Conservation (phyloP, 768 basidiomycete species). For the Hortiboletus flavorubellus region DNA sequence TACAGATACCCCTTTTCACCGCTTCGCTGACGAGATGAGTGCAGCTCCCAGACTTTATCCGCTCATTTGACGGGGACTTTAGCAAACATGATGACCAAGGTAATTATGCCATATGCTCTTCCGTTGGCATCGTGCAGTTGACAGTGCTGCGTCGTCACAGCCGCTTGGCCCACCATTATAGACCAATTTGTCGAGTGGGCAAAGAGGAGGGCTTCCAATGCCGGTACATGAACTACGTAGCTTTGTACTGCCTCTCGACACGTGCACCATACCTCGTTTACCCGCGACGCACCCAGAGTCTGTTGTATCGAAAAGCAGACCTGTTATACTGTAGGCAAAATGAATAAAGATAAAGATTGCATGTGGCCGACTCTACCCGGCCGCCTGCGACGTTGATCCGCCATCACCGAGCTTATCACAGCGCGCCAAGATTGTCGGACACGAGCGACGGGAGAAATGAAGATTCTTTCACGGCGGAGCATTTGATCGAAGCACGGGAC, state of each 20-base stretch:
- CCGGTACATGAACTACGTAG: slow-evolving; percentile 2
- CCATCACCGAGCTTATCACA: slow-evolving; percentile 6
- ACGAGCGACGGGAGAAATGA: slow-evolving; percentile 33
- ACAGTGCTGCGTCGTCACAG: slow-evolving; percentile 36
- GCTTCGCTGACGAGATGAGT: slow-evolving; percentile 6
- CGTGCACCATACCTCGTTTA: slow-evolving; percentile 8
- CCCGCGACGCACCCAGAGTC: background rate
- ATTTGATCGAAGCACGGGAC: slow-evolving; percentile 25
- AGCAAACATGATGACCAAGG: slow-evolving; percentile 74
- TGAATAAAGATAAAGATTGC: slow-evolving; percentile 3
- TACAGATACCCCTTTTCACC: slow-evolving; percentile 4
- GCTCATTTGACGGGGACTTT: slow-evolving; percentile 70
- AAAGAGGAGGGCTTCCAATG: slow-evolving; percentile 31
- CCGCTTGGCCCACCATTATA: slow-evolving; percentile 84
- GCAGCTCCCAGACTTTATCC: slow-evolving; percentile 78
- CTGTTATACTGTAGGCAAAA: slow-evolving; percentile 1
- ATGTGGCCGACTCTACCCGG: too few species aligned
- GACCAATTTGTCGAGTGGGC: slow-evolving; percentile 80
- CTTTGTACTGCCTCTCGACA: background rate
- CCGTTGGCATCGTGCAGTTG: background rate
- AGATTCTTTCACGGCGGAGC: slow-evolving; percentile 22
- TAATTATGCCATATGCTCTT: slow-evolving; percentile 27
- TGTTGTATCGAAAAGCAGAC: background rate
- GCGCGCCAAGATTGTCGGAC: slow-evolving; percentile 6
- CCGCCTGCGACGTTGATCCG: slow-evolving; percentile 2